phyloP scores from a whole-genome alignment of 1,284 basidiomycete species.

The Cystobasidium slooffiae region DNA sequence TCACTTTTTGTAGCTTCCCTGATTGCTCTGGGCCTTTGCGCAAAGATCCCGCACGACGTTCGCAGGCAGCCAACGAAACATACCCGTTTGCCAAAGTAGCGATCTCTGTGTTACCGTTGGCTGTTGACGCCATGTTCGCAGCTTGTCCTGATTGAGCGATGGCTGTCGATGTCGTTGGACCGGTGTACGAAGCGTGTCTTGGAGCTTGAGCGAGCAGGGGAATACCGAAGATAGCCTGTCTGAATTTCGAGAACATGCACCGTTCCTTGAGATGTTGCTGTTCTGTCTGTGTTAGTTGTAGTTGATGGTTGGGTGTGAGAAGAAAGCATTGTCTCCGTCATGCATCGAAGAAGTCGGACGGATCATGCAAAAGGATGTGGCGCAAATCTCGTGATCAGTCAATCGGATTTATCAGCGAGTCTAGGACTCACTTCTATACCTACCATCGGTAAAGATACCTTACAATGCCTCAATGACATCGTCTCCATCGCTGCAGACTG shows the following conservation, averaged over 20 bases:
- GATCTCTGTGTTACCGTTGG: slow-evolving; percentile 34
- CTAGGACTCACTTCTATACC: background rate
- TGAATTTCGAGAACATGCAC: slow-evolving; percentile 31
- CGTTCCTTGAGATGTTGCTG: background rate
- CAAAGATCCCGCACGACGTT: background rate
- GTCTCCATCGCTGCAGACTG: slow-evolving; percentile 11
- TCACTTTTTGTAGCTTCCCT: background rate
- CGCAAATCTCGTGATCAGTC: background rate
- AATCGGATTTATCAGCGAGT: background rate
- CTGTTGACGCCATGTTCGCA: slow-evolving; percentile 34
- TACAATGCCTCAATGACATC: slow-evolving; percentile 16
- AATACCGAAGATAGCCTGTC: slow-evolving; percentile 39
- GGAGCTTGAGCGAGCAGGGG: slow-evolving; percentile 40
- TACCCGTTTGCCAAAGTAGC: slow-evolving; percentile 52
- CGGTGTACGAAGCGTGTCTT: slow-evolving; percentile 43
- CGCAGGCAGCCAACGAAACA: background rate
- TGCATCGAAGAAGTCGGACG: background rate
- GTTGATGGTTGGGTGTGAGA: background rate
- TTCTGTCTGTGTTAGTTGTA: background rate
- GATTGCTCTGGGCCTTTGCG: too few relatives aligned
- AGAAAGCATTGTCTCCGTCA: background rate
- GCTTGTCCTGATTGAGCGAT: slow-evolving; percentile 38
- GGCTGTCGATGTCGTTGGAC: slow-evolving; percentile 50
- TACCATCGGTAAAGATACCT: background rate
- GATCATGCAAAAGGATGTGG: background rate